These are phyloP conservation scores for Mediolabrus comicus DNA, from an alignment of 108 stramenopile species.

Conservation along the genomic window DNA sequence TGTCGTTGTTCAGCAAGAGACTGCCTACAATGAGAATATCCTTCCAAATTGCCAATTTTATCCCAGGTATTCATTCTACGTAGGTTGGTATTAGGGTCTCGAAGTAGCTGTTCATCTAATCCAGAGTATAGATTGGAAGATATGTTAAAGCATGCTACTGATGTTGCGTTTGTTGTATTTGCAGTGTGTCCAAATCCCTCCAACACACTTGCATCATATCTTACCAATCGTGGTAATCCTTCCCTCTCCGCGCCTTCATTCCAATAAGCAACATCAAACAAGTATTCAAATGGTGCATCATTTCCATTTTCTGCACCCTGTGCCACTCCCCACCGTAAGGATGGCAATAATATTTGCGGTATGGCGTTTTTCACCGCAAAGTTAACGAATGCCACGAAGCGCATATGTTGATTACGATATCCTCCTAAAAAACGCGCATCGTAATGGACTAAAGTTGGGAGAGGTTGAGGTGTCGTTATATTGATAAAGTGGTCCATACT, in stretches of 20 bases:
- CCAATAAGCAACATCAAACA: neutral
- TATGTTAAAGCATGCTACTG: slow-evolving; percentile 19
- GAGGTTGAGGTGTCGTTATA: too few relatives aligned
- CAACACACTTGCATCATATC: neutral
- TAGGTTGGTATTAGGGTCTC: slow-evolving; percentile 23
- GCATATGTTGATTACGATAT: too few relatives aligned
- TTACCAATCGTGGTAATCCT: neutral
- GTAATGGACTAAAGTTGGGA: too few relatives aligned
- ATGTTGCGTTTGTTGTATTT: neutral
- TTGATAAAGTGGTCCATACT: too few relatives aligned
- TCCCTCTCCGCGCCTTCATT: neutral
- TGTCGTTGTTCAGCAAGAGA: neutral
- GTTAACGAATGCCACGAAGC: too few relatives aligned
- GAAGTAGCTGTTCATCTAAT: slow-evolving; percentile 16
- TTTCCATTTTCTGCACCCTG: neutral
- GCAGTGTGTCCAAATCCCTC: neutral
- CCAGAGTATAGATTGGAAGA: slow-evolving; percentile 14
- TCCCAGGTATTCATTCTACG: slow-evolving; percentile 12
- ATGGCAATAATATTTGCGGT: too few relatives aligned
- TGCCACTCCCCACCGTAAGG: neutral
- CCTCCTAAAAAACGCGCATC: too few relatives aligned
- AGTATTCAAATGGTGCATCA: neutral
- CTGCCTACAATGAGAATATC: slow-evolving; percentile 10
- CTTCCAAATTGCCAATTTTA: neutral
- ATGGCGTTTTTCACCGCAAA: too few relatives aligned